These are phyloP conservation scores for Tetrapisispora phaffii DNA, from an alignment of 805 yeast species.

Conservation along the genomic window DNA sequence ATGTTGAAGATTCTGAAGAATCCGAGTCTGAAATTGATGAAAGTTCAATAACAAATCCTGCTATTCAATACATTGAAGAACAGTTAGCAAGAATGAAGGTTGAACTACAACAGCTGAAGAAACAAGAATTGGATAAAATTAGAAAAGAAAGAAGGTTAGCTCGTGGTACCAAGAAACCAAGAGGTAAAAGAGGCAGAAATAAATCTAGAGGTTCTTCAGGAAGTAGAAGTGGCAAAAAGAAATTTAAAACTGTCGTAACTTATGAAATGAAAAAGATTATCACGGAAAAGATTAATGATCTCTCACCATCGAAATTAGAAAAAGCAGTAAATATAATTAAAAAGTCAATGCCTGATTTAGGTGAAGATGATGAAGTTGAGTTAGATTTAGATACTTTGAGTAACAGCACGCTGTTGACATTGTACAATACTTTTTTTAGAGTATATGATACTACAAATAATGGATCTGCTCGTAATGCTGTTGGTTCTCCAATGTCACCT, in stretches of 20 bases:
- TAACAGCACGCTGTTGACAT: constrained; percentile 67
- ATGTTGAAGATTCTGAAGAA: constrained; percentile 19
- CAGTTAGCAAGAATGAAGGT: constrained; percentile 78
- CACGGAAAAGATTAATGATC: constrained; percentile 69
- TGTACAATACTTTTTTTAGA: constrained; percentile 73
- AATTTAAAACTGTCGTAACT: constrained; percentile 45
- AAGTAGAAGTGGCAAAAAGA: constrained; percentile 16
- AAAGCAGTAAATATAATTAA: constrained; percentile 78
- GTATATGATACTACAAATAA: constrained; percentile 27
- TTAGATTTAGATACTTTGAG: constrained; percentile 90
- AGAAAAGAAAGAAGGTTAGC: constrained; percentile 46
- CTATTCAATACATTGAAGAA: constrained; percentile 79
- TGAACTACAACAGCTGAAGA: constrained; percentile 74
- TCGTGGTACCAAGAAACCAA: constrained; percentile 25
- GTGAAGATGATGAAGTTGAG: constrained; percentile 84
- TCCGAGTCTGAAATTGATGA: constrained; percentile 44
- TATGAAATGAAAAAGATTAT: constrained; percentile 95
- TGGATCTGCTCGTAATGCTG: constrained; percentile 1
- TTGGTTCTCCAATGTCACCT: constrained; percentile 20
- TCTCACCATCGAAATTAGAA: constrained; percentile 71
- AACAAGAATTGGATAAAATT: constrained; percentile 59
- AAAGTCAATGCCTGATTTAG: constrained; percentile 53
- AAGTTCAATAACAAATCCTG: constrained; percentile 68
- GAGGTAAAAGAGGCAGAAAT: constrained; percentile 29
- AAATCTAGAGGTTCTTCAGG: constrained; percentile 29